Evolutionary conservation across 2,329 filamentous ascomycete genomes (phyloP).

Genomic region (Thielaviopsis euricoi): DNA sequence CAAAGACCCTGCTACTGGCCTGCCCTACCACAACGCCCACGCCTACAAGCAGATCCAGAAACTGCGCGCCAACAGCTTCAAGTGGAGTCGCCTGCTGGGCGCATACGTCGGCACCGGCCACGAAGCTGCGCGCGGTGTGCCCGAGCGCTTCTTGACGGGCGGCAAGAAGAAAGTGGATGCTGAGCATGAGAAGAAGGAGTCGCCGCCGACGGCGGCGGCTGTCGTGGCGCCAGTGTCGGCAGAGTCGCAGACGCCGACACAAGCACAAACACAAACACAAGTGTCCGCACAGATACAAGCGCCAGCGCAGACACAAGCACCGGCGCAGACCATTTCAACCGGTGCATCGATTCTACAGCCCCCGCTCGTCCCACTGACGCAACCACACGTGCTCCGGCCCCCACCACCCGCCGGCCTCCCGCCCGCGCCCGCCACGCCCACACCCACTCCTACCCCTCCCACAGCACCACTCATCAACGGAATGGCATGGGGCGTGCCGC

Average conservation of each 20-base stretch:
- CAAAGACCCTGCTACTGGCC: constrained; percentile 66
- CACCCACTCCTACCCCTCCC: not conserved
- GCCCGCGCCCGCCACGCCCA: not conserved
- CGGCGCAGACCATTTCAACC: not conserved
- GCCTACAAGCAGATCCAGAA: constrained; percentile 73
- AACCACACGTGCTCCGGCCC: constrained; percentile 6
- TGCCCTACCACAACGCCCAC: constrained; percentile 62
- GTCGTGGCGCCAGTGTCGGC: not conserved
- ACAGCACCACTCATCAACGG: constrained; percentile 2
- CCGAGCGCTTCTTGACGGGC: constrained; percentile 47
- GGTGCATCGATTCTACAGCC: constrained; percentile 3
- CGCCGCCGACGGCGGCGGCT: not conserved
- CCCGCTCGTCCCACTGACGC: constrained; percentile 2
- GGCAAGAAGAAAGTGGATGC: not conserved
- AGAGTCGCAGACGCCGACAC: not conserved
- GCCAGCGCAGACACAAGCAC: not conserved
- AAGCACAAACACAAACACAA: not conserved
- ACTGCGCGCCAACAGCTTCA: constrained; percentile 55
- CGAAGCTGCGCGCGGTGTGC: constrained; percentile 58
- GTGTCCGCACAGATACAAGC: no score
- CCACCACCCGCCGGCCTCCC: constrained; percentile 9
- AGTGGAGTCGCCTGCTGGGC: constrained; percentile 67
- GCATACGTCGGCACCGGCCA: constrained; percentile 61
- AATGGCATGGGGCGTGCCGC: constrained; percentile 8
- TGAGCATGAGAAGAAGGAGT: not conserved